Evolutionary conservation across 495 filamentous ascomycete genomes (phyloP).

Genomic region (Penicillium paradoxum): DNA sequence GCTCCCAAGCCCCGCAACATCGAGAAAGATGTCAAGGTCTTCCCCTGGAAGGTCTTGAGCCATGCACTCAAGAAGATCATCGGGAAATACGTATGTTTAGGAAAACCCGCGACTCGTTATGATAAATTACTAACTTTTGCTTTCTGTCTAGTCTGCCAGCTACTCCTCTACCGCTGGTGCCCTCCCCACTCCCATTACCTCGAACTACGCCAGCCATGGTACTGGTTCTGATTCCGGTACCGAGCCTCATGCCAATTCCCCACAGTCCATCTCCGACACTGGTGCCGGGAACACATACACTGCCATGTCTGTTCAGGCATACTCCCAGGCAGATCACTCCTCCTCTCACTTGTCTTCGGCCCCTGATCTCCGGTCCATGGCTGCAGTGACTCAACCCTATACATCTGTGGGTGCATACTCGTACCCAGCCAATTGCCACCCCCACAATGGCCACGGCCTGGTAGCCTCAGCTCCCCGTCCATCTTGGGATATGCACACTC

Average conservation of each 20-base stretch:
- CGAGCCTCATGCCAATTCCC: slow-evolving; percentile 38
- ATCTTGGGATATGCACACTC: slow-evolving; percentile 35
- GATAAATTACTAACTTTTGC: slow-evolving; percentile 10
- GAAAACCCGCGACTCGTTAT: not conserved
- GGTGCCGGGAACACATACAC: slow-evolving; percentile 32
- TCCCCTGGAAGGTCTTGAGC: slow-evolving; percentile 81
- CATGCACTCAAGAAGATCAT: slow-evolving; percentile 94
- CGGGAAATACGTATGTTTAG: slow-evolving; percentile 83
- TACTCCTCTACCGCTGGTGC: slow-evolving; percentile 48
- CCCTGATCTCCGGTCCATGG: slow-evolving; percentile 30
- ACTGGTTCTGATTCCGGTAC: slow-evolving; percentile 40
- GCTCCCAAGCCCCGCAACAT: slow-evolving; percentile 94
- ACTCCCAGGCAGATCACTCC: slow-evolving; percentile 23
- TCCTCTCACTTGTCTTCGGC: slow-evolving; percentile 19
- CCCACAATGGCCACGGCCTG: slow-evolving; percentile 21
- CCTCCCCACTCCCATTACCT: slow-evolving; percentile 33
- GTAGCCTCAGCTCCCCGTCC: slow-evolving; percentile 22
- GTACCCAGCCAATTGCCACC: slow-evolving; percentile 36
- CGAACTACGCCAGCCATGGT: slow-evolving; percentile 32
- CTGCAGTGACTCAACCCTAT: slow-evolving; percentile 31
- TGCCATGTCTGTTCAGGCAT: slow-evolving; percentile 22
- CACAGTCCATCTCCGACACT: slow-evolving; percentile 41
- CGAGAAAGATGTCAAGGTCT: slow-evolving; percentile 98
- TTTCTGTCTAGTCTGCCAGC: slow-evolving; percentile 40
- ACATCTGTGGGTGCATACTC: slow-evolving; percentile 28